These are phyloP conservation scores for Eucalyptus tenuipes DNA, from an alignment of 345 rosid genomes.

Conservation along the genomic window DNA sequence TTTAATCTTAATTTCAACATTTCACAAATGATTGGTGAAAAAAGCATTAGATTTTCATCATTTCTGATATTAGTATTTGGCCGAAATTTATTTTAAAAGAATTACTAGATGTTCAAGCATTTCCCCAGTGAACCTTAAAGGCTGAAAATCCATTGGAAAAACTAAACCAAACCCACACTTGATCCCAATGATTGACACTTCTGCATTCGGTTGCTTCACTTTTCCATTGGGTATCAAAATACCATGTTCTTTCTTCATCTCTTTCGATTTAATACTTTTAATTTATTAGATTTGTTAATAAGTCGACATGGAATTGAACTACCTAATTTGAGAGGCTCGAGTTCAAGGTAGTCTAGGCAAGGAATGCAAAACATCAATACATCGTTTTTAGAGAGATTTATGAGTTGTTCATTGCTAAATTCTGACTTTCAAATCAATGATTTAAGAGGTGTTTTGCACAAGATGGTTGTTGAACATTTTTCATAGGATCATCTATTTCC, in stretches of 20 bases:
- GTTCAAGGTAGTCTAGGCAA: not conserved
- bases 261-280: not conserved
- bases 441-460: not conserved
- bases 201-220: not conserved
- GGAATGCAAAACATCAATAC: not conserved
- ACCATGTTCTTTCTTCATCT: too few relatives aligned
- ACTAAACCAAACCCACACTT: accelerated
- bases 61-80: too few relatives aligned
- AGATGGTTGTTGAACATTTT: accelerated
- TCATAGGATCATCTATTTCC: accelerated
- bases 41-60: too few relatives aligned
- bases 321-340: not conserved
- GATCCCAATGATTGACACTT: too few relatives aligned
- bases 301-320: not conserved
- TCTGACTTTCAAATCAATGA: not conserved
- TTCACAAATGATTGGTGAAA: too few relatives aligned
- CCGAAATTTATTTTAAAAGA: too few relatives aligned
- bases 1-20: too few relatives aligned
- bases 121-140: accelerated
- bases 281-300: too few relatives aligned
- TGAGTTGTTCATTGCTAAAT: accelerated
- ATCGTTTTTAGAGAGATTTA: not conserved
- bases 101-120: accelerated
- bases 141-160: accelerated
- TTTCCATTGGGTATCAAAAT: too few relatives aligned